These are phyloP conservation scores for Lepidium didymum DNA, from an alignment of 345 rosid genomes.

Conservation along the genomic window DNA sequence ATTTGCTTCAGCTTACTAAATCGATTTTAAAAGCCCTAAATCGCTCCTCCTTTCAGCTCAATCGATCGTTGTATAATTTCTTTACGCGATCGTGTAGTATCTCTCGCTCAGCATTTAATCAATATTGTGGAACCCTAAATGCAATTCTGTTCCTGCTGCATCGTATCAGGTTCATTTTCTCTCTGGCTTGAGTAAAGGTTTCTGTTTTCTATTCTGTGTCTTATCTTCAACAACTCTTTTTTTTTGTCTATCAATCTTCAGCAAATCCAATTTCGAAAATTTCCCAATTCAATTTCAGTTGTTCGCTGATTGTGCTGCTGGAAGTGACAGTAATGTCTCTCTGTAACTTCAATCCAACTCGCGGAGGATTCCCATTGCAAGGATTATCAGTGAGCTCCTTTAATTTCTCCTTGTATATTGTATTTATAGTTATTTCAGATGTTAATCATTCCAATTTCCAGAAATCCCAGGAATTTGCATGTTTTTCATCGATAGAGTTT, in stretches of 20 bases:
- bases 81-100: neutral
- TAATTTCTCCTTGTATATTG: neutral
- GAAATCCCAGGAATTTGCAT: neutral
- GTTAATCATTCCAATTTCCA: neutral
- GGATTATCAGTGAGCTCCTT: constrained; percentile 10
- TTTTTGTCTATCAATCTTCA: neutral
- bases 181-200: neutral
- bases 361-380: neutral
- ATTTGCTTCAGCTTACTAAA: neutral
- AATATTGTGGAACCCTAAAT: neutral
- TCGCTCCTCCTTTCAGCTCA: neutral
- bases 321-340: constrained; percentile 12
- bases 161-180: neutral
- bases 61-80: neutral
- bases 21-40: constrained; percentile 5
- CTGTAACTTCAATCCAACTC: constrained; percentile 12
- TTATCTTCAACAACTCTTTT: neutral
- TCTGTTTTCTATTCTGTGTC: too few relatives aligned
- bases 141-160: neutral
- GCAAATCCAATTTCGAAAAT: neutral
- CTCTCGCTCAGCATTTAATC: neutral
- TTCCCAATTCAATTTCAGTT: neutral
- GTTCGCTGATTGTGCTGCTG: neutral
- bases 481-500: constrained; percentile 16
- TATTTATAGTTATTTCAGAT: neutral